Evolutionary conservation across 352 stramenopile genomes (phyloP).

Genomic region (Phytophthora boehmeriae): DNA sequence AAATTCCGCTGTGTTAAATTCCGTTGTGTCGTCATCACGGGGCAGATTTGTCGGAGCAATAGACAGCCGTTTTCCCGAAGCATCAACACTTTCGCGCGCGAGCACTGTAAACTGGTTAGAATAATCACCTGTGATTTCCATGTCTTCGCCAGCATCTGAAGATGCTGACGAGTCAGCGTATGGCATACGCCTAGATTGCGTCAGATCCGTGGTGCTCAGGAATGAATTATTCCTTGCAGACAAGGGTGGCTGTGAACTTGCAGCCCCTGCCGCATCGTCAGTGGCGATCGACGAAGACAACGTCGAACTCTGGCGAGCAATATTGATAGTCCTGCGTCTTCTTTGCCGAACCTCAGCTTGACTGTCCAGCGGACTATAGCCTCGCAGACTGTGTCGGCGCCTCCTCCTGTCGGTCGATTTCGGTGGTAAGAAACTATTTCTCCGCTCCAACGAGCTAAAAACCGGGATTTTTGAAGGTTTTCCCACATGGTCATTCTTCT

Average conservation of each 20-base stretch:
- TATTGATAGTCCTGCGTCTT: constrained; percentile 48
- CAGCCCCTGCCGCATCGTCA: constrained; percentile 2
- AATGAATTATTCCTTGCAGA: constrained; percentile 46
- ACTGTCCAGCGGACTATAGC: constrained; percentile 82
- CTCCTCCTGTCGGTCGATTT: constrained; percentile 41
- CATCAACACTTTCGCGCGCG: constrained; percentile 11
- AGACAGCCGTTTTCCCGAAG: constrained; percentile 7
- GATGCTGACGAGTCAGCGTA: constrained; percentile 84
- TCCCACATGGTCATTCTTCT: constrained; percentile 20
- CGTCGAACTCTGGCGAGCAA: constrained; percentile 15
- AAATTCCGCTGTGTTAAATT: constrained; percentile 74
- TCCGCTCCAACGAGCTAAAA: constrained; percentile 33
- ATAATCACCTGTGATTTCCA: constrained; percentile 88
- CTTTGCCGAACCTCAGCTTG: constrained; percentile 65
- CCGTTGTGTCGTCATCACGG: constrained; percentile 58
- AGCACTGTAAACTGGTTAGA: constrained; percentile 44
- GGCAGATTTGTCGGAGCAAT: constrained; percentile 9
- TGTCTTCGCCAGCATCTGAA: constrained; percentile 81
- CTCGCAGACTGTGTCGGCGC: constrained; percentile 68
- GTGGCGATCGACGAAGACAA: constrained; percentile 13
- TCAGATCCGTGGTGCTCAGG: constrained; percentile 34
- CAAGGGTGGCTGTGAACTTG: constrained; percentile 16
- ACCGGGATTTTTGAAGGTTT: constrained; percentile 25
- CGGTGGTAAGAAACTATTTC: constrained; percentile 32
- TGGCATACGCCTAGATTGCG: constrained; percentile 36